Conservation (phyloP, 345 rosid species). For the Draba incana region DNA sequence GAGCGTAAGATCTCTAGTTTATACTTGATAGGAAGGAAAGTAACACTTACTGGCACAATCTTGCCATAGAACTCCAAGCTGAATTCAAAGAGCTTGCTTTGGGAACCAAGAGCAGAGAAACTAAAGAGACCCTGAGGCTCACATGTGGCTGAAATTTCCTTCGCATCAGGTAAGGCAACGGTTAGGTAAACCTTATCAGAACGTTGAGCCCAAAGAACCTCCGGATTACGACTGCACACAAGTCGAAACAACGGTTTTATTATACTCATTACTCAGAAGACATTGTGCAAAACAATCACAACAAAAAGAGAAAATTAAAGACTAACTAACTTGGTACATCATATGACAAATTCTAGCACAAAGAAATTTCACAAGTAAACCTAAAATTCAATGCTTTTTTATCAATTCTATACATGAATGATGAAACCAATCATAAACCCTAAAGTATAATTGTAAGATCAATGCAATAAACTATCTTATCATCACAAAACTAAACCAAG, state of each 20-base stretch:
- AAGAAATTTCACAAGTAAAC: background rate
- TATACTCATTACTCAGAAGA: background rate
- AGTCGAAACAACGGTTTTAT: background rate
- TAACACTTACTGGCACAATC: conserved; percentile 49
- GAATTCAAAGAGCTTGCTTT: conserved; percentile 70
- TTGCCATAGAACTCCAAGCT: conserved; percentile 67
- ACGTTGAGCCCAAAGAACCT: conserved; percentile 97
- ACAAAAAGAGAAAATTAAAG: background rate
- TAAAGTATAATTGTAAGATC: too few relatives aligned
- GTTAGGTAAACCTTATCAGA: conserved; percentile 84
- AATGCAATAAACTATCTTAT: too few relatives aligned
- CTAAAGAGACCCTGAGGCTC: conserved; percentile 70
- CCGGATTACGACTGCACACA: conserved; percentile 72
- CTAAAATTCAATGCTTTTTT: background rate
- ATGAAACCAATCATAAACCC: too few relatives aligned
- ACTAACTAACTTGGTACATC: too few relatives aligned
- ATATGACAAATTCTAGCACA: background rate
- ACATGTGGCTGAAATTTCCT: conserved; percentile 69
- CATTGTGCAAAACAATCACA: background rate
- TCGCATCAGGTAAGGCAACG: conserved; percentile 85
- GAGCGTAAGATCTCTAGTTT: too few relatives aligned
- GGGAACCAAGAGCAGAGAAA: conserved; percentile 81
- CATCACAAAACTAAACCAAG: too few relatives aligned
- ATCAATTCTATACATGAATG: too few relatives aligned
- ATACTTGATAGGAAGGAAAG: background rate